A percentile compares a stretch with the other conserved stretches of the same genome.
Conservation (phyloP, 176 grass and related monocot species). For the Hordeum marinum region DNA sequence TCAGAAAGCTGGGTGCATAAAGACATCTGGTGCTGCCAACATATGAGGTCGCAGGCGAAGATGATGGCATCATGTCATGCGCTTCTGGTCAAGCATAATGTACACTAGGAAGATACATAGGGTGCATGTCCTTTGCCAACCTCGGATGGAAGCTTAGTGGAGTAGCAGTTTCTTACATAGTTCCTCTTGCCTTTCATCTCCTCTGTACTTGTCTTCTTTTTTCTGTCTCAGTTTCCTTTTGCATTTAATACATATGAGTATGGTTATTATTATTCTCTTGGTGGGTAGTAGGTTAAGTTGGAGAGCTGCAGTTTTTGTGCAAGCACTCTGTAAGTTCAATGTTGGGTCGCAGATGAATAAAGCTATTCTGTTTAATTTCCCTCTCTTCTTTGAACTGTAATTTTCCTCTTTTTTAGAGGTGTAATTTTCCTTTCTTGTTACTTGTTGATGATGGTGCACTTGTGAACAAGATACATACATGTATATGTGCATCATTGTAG, state of each 20-base stretch:
- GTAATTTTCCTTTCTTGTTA: constrained; percentile 12
- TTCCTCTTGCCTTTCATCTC: neutral
- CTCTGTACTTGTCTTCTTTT: neutral
- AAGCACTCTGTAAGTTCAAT: constrained; percentile 1
- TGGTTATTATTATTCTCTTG: constrained; percentile 14
- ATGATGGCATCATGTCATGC: no score
- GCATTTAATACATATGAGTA: constrained; percentile 1
- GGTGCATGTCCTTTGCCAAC: neutral
- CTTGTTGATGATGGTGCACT: constrained; percentile 33
- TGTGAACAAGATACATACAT: neutral
- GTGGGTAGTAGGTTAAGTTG: constrained; percentile 32
- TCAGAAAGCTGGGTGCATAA: constrained; percentile 16
- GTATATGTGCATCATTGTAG: neutral
- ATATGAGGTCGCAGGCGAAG: neutral
- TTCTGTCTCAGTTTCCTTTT: neutral
- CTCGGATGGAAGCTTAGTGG: neutral
- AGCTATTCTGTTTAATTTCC: constrained; percentile 26
- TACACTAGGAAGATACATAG: constrained; percentile 12
- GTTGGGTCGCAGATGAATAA: neutral
- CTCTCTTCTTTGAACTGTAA: neutral
- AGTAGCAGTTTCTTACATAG: constrained; percentile 28
- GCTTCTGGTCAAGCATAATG: neutral
- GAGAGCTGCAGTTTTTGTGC: constrained; percentile 51
- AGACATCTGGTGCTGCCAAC: neutral
- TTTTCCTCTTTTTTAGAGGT: constrained; percentile 19